Evolutionary conservation across 495 filamentous ascomycete species (phyloP), one percentile per base, ranked within the genome.

Genomic region (Xylaria castorea): DNA sequence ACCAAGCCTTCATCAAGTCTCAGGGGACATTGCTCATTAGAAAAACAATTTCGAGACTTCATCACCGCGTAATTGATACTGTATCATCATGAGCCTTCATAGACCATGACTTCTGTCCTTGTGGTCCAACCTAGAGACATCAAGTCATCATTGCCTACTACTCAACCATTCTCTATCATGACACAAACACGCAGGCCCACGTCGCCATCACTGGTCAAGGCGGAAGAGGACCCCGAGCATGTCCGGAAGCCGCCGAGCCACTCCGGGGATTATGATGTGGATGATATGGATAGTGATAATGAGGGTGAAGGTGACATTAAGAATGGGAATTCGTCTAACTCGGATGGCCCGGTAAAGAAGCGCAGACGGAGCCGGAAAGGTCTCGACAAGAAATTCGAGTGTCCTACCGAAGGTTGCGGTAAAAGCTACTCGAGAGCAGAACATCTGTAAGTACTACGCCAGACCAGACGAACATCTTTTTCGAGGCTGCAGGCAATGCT

Each of bases 351-450:
- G 16, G 82, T 84, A 22, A 89, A 89, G 71, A 96, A 95, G 81
- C 87, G 94, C 68, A 89, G 93, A 78, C 87, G 93, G 75, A 94
- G 92, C 83, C 91, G 95, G 72, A 97, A 97, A 80, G 92, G 92
- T 38, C 84, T 92, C 42, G 95, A 98, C 80, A 97, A 96, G 83
- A 98, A 97, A 78, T 99, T 97, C 74, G 92, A 95, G 75, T 99
- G 96, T 80, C 91, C 92, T 14, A 90, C 93, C 62, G 91, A 94
- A 74, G 93, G 91, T 36, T 99, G 96, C 74, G 94, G 93, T 32
- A 99, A 97, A 86, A 95, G 92, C 78, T 99, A 99, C 82, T 98
- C 95, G 30, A 90, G 96, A 75, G 95, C 95, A 30, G 96, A 99
- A 82, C 96, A 99, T 85, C 87, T 99, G 80, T 97, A 81, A 81